phyloP scores from a whole-genome alignment of 352 stramenopile species.

The Phytopythium chamaehyphon region DNA sequence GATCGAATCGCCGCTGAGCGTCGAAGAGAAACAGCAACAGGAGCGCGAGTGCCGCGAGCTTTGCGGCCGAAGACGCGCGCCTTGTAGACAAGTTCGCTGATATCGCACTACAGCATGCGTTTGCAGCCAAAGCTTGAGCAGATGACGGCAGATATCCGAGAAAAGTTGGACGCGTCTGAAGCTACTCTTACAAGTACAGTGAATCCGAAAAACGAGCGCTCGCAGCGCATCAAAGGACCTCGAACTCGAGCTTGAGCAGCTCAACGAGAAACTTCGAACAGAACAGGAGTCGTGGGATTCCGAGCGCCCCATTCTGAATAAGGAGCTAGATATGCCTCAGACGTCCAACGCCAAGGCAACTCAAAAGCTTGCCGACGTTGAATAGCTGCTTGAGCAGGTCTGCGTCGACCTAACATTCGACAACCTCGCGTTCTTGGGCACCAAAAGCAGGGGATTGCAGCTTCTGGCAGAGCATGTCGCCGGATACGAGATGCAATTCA shows the following conservation, averaged over 20 bases:
- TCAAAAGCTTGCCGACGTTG: conserved; percentile 24
- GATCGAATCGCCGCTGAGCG: conserved; percentile 36
- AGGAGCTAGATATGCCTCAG: conserved; percentile 20
- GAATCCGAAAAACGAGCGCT: not conserved
- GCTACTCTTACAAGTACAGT: not conserved
- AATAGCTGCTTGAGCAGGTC: conserved; percentile 37
- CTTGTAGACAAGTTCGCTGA: conserved; percentile 36
- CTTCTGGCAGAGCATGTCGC: conserved; percentile 29
- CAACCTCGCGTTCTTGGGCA: conserved; percentile 45
- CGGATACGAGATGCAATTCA: conserved; percentile 6
- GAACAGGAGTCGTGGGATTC: conserved; percentile 6
- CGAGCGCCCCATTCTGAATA: conserved; percentile 6
- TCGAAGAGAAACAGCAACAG: conserved; percentile 48
- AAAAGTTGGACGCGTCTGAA: not conserved
- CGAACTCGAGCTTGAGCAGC: conserved; percentile 7
- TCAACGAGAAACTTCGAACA: conserved; percentile 8
- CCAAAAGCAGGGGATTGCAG: conserved; percentile 43
- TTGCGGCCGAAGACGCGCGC: conserved; percentile 18
- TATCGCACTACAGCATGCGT: conserved; percentile 46
- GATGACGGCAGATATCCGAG: conserved; percentile 1
- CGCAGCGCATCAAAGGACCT: conserved; percentile 8
- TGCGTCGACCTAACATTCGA: conserved; percentile 34
- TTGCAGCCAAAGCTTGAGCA: conserved; percentile 55
- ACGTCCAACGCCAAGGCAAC: conserved; percentile 11
- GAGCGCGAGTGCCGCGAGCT: conserved; percentile 31